phyloP scores from a whole-genome alignment of 2,329 filamentous ascomycete species.

The Colletotrichum kahawae region DNA sequence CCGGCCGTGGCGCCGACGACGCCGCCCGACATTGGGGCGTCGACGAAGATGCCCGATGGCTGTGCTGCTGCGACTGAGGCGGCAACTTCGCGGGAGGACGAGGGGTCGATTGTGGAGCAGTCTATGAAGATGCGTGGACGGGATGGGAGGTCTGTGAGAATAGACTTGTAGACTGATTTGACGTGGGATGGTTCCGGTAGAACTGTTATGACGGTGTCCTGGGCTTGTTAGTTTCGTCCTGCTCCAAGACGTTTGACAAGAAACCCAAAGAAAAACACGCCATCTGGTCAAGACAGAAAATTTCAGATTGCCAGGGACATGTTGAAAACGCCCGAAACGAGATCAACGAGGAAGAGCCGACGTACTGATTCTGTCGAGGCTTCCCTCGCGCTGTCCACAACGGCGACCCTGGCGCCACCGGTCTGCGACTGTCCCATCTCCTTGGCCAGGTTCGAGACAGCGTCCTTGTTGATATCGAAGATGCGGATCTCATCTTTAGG shows the following conservation, averaged over 20 bases:
- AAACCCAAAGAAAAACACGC: slow-evolving; percentile 55
- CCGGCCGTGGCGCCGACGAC: slow-evolving; percentile 89
- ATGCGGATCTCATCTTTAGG: slow-evolving; percentile 56
- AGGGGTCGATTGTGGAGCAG: slow-evolving; percentile 94
- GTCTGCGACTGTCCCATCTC: slow-evolving; percentile 49
- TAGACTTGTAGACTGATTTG: slow-evolving; percentile 78
- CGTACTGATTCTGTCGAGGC: slow-evolving; percentile 59
- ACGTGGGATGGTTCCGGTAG: slow-evolving; percentile 91
- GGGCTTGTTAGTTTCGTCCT: slow-evolving; percentile 26
- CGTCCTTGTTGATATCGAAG: slow-evolving; percentile 61
- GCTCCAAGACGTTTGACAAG: not conserved
- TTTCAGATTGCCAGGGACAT: slow-evolving; percentile 17
- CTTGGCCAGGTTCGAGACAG: slow-evolving; percentile 49
- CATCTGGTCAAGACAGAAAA: slow-evolving; percentile 63
- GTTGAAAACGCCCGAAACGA: not conserved
- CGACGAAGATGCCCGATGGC: slow-evolving; percentile 70
- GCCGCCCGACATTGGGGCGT: slow-evolving; percentile 96
- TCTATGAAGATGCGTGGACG: slow-evolving; percentile 86
- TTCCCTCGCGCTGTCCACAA: slow-evolving; percentile 50
- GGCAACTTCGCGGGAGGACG: slow-evolving; percentile 80
- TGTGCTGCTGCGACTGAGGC: slow-evolving; percentile 66
- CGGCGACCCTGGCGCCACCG: slow-evolving; percentile 50
- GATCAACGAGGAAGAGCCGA: slow-evolving; percentile 6
- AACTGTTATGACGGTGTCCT: slow-evolving; percentile 89
- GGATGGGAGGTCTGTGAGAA: slow-evolving; percentile 64